Evolutionary conservation across 1,284 basidiomycete genomes (phyloP).

Genomic region (Lentinula novae-zelandiae): DNA sequence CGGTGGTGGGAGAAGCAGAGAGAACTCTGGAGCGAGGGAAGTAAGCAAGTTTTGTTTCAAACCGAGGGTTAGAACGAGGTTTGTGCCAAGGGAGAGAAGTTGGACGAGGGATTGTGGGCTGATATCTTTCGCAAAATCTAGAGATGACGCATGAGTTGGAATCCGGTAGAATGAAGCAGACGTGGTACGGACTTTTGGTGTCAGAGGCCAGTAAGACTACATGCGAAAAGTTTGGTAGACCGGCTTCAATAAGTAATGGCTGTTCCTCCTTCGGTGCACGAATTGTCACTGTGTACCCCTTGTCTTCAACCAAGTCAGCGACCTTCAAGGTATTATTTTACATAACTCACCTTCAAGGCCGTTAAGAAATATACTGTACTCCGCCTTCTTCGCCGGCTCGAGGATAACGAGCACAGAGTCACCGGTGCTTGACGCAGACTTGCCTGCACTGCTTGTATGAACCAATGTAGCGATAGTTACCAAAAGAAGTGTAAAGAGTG

Average conservation of each 20-base stretch:
- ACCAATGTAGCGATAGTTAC: not conserved
- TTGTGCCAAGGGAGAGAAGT: conserved; percentile 71
- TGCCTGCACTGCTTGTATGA: not conserved
- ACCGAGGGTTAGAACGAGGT: conserved; percentile 83
- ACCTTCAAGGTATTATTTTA: not conserved
- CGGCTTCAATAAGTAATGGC: conserved; percentile 67
- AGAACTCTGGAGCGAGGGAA: conserved; percentile 75
- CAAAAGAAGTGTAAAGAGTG: not conserved
- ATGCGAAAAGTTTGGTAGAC: conserved; percentile 75
- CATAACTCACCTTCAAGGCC: conserved; percentile 64
- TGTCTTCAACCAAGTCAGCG: conserved; percentile 37
- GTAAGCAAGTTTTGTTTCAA: conserved; percentile 67
- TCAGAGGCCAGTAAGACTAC: conserved; percentile 82
- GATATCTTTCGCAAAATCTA: conserved; percentile 74
- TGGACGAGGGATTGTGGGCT: conserved; percentile 80
- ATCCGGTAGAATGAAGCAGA: conserved; percentile 10
- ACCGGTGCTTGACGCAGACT: conserved; percentile 78
- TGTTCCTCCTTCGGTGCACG: conserved; percentile 69
- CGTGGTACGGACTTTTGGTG: conserved; percentile 65
- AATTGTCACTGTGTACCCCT: conserved; percentile 82
- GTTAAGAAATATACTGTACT: conserved; percentile 81
- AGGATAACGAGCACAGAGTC: conserved; percentile 83
- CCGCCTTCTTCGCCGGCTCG: conserved; percentile 63
- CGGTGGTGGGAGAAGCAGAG: conserved; percentile 70
- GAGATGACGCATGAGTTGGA: not conserved